Evolutionary conservation across 2,329 filamentous ascomycete genomes (phyloP).

Genomic region (Neofusicoccum laricinum): DNA sequence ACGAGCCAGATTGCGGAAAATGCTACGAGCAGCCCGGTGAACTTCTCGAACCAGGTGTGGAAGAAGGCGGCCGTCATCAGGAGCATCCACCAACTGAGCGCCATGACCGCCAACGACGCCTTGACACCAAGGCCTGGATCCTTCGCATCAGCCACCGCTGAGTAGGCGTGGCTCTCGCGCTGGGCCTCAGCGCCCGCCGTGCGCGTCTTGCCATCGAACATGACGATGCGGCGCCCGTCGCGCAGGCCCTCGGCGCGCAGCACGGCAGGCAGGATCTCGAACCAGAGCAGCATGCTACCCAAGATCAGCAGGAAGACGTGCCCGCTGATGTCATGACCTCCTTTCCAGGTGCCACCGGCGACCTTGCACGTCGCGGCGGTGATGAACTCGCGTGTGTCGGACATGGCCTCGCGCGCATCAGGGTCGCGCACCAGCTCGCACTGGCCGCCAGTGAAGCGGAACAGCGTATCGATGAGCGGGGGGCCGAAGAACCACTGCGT

Average conservation of each 20-base stretch:
- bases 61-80: slow-evolving; percentile 99
- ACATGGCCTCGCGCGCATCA: slow-evolving; percentile 45
- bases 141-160: slow-evolving; percentile 24
- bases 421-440: slow-evolving; percentile 63
- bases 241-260: slow-evolving; percentile 45
- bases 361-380: slow-evolving; percentile 80
- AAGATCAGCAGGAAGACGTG: slow-evolving; percentile 92
- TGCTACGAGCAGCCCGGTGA: slow-evolving; percentile 49
- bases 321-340: slow-evolving; percentile 94
- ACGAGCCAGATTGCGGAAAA: slow-evolving; percentile 44
- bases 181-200: slow-evolving; percentile 43
- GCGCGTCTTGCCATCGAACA: slow-evolving; percentile 61
- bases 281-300: slow-evolving; percentile 74
- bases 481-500: slow-evolving; percentile 98
- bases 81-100: slow-evolving; percentile 87
- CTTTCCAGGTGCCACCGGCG: slow-evolving; percentile 78
- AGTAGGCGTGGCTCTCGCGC: slow-evolving; percentile 23
- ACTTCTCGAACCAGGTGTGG: slow-evolving; percentile 97
- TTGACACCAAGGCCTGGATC: slow-evolving; percentile 53
- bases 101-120: slow-evolving; percentile 57
- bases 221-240: slow-evolving; percentile 66
- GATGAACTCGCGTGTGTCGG: slow-evolving; percentile 51
- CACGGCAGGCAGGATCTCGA: slow-evolving; percentile 70
- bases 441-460: slow-evolving; percentile 80
- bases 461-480: slow-evolving; percentile 83